These are phyloP conservation scores for Neonothopanus nambi DNA, from an alignment of 1,284 basidiomycete genomes.

Conservation along the genomic window DNA sequence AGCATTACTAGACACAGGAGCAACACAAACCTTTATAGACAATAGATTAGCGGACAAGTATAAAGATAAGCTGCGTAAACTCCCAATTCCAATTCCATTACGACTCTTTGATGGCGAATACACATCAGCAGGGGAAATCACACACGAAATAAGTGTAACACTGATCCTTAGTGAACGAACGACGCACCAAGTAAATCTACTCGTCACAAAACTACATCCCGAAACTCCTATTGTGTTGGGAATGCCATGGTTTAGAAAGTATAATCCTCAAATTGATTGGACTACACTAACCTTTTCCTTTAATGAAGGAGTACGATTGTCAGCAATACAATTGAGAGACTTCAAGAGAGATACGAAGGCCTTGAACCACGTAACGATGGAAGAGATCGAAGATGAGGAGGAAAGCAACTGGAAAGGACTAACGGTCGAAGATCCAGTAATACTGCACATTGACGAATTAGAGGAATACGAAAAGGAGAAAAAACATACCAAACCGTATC, in stretches of 20 bases:
- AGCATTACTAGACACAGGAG: not conserved
- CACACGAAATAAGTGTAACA: not conserved
- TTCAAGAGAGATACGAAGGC: too few species aligned
- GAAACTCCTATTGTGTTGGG: not conserved
- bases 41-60: not conserved
- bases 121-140: too few species aligned
- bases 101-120: not conserved
- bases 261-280: constrained; percentile 1
- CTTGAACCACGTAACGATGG: too few species aligned
- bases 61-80: not conserved
- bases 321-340: not conserved
- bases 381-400: too few species aligned
- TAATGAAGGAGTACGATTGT: not conserved
- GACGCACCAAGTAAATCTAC: not conserved
- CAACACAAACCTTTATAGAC: constrained; percentile 1
- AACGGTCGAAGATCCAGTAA: too few species aligned
- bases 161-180: not conserved
- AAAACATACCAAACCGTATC: not conserved
- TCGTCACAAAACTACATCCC: constrained; percentile 1
- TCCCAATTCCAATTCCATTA: not conserved
- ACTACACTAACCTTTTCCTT: not conserved
- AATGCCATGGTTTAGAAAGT: not conserved
- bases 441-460: too few species aligned
- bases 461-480: not conserved
- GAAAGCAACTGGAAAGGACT: too few species aligned